Conservation (phyloP, 2,329 filamentous ascomycete species). For the Rachicladosporium sp. region DNA sequence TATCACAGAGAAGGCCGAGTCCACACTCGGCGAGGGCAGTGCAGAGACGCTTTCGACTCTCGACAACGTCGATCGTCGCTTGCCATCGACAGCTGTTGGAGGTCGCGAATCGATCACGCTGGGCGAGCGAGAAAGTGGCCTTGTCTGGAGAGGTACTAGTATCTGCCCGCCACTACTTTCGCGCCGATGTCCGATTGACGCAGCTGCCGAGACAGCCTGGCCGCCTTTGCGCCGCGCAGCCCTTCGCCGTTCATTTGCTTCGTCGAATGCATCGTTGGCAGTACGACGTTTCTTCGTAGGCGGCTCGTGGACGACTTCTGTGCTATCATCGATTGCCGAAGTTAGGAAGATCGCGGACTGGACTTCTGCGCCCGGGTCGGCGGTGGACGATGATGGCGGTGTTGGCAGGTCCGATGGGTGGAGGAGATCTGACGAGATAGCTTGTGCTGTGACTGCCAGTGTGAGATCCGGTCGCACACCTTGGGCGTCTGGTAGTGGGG, state of each 20-base stretch:
- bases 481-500: no score
- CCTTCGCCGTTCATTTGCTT: conserved; percentile 31
- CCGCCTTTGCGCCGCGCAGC: conserved; percentile 32
- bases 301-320: conserved; percentile 14
- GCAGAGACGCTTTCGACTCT: conserved; percentile 14
- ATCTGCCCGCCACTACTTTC: conserved; percentile 12
- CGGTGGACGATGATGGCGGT: conserved; percentile 16
- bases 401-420: conserved; percentile 9
- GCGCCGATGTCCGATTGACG: conserved; percentile 23
- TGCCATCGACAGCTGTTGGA: conserved; percentile 11
- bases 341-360: conserved; percentile 16
- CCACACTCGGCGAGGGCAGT: neutral
- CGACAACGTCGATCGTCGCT: conserved; percentile 13
- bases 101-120: conserved; percentile 16
- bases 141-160: conserved; percentile 10
- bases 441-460: conserved; percentile 2
- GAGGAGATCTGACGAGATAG: conserved; percentile 32
- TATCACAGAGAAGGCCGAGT: conserved; percentile 4
- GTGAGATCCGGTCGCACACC: no score
- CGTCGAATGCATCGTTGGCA: conserved; percentile 33
- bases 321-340: neutral
- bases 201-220: conserved; percentile 31
- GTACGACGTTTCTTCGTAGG: conserved; percentile 30
- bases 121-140: conserved; percentile 19
- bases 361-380: conserved; percentile 1